Base-by-base conservation (phyloP, 306 rosid species). In the Rosa rugosa region DNA sequence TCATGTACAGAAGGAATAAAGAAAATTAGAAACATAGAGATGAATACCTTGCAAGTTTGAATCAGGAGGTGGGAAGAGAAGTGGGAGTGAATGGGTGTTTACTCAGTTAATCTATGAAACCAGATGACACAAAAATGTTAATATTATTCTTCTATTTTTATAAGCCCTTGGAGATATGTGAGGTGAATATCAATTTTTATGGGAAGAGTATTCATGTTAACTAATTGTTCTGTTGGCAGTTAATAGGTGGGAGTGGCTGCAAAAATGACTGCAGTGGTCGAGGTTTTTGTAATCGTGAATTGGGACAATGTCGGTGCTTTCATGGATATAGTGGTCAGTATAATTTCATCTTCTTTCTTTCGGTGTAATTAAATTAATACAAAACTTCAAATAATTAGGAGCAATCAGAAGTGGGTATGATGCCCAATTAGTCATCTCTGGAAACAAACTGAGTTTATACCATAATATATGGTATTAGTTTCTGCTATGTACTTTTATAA, bases 261-360 rank as follows among this genome's bases (percentile, higher is more conserved):
- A 84, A 93, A 85, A 88, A 86, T 72, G 93, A 87, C 77, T 95
- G 99, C 80, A 88, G 89, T 46, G 94, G 93, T 72, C 84, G 71
- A 82, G 99, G 99, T 5, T 85, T 95, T 71, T 95, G 99, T 72
- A 93, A 95, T 78, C 87, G 71, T 50, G 96, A 95, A 85, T 87
- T 93, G 78, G 98, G 99, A 60, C 88, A 83, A 67, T 95, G 99
- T 54, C 87, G 89, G 75, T 95, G 99, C 87, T 95, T 90, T 82
- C 99, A 90, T 84, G 99, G 99, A 81, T 91, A 82, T 77, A 59
- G 80, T 65, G 98, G 98, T 95, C 68, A 77, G 95, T 88, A 73
- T 74, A 20, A 77, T 72, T 74, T 72, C 36, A 75, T 44, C 25
- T 66, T 40, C 59, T 70, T 49, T 51, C 20, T 18, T 69, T 67